Evolutionary conservation across 2,329 filamentous ascomycete genomes (phyloP).

Genomic region (Aspergillus sp.): DNA sequence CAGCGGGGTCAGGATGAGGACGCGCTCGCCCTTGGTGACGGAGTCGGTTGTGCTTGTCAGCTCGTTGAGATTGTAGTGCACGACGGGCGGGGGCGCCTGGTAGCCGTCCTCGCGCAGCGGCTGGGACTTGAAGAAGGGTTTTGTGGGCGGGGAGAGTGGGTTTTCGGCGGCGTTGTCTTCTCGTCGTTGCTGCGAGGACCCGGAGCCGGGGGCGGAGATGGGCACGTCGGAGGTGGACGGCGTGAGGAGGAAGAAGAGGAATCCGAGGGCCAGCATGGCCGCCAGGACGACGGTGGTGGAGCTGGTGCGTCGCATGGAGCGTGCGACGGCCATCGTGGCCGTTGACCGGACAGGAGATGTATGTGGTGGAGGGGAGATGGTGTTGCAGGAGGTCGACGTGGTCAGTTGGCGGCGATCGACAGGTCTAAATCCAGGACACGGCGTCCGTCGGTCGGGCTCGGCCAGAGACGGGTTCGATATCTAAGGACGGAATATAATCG

Average conservation of each 20-base stretch:
- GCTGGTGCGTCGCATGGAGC: slow-evolving; percentile 74
- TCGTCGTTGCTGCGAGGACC: slow-evolving; percentile 50
- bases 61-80: slow-evolving; percentile 93
- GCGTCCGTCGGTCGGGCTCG: not conserved
- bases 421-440: not conserved
- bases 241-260: slow-evolving; percentile 54
- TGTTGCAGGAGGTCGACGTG: slow-evolving; percentile 9
- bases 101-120: slow-evolving; percentile 45
- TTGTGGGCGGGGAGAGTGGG: slow-evolving; percentile 69
- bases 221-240: slow-evolving; percentile 50
- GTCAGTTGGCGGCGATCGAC: slow-evolving; percentile 8
- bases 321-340: slow-evolving; percentile 56
- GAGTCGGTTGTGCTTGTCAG: slow-evolving; percentile 78
- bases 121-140: slow-evolving; percentile 69
- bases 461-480: slow-evolving; percentile 3
- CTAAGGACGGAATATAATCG: slow-evolving; percentile 6
- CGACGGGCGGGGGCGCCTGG: slow-evolving; percentile 72
- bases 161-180: slow-evolving; percentile 61
- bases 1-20: slow-evolving; percentile 90
- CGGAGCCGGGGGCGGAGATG: slow-evolving; percentile 46
- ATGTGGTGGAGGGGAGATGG: slow-evolving; percentile 1
- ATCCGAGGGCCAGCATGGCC: slow-evolving; percentile 67
- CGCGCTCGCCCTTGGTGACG: slow-evolving; percentile 73
- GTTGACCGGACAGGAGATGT: slow-evolving; percentile 14
- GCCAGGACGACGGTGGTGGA: slow-evolving; percentile 73